Conservation (phyloP, 23 red algal genomes). For the Gracilaria domingensis region DNA sequence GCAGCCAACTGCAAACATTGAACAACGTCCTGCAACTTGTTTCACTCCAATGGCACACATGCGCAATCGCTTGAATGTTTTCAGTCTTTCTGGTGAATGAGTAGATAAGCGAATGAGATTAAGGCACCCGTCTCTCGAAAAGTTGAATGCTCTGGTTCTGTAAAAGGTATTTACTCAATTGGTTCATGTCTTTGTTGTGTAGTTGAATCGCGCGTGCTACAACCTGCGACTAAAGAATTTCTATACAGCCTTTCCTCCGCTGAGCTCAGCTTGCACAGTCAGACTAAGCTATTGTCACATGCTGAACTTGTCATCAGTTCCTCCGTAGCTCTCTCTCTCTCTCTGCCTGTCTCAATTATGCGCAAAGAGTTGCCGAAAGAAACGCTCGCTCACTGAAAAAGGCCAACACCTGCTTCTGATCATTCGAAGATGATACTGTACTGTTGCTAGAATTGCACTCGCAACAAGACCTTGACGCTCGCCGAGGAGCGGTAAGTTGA, state of each 20-base stretch:
- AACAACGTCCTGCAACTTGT: neutral
- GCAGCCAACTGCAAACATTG: neutral
- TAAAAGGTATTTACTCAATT: conserved; percentile 5
- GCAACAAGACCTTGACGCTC: too few relatives aligned
- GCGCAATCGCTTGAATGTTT: neutral
- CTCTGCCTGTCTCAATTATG: too few relatives aligned
- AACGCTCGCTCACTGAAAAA: too few relatives aligned
- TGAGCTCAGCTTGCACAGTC: neutral
- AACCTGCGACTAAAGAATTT: too few relatives aligned
- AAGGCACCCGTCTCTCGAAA: neutral
- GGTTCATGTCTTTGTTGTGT: neutral
- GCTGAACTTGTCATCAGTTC: too few relatives aligned
- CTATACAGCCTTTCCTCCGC: too few relatives aligned
- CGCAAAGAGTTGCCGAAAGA: too few relatives aligned
- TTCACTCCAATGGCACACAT: neutral
- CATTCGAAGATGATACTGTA: too few relatives aligned
- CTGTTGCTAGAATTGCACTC: too few relatives aligned
- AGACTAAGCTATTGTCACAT: neutral
- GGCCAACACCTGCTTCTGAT: too few relatives aligned
- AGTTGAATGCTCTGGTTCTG: neutral
- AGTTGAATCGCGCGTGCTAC: neutral
- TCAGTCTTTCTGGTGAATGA: neutral
- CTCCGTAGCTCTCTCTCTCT: too few relatives aligned
- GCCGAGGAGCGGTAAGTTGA: too few relatives aligned
- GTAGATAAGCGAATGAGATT: neutral